These are phyloP conservation scores for Paracoccidioides lutzii DNA, from an alignment of 2,329 filamentous ascomycete species.

Conservation along the genomic window DNA sequence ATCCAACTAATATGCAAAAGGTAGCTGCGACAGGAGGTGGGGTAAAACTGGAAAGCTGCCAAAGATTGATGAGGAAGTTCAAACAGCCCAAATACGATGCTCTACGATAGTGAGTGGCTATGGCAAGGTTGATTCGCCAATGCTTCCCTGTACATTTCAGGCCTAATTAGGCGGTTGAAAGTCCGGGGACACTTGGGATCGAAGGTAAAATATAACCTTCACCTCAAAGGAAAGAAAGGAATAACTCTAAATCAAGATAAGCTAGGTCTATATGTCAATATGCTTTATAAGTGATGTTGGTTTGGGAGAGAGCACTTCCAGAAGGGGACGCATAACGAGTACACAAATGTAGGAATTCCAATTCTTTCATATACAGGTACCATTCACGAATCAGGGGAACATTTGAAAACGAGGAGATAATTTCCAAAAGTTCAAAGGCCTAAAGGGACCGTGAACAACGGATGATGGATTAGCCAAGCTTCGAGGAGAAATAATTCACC, in stretches of 20 bases:
- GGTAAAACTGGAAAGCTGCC: not conserved
- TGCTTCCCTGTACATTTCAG: not conserved
- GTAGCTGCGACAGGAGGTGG: not conserved
- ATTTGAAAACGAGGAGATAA: no score
- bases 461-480: no score
- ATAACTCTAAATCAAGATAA: not conserved
- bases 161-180: not conserved
- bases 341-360: no score
- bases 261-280: not conserved
- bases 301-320: no score
- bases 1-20: not conserved
- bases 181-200: not conserved
- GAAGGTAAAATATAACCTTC: not conserved
- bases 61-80: not conserved
- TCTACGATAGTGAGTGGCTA: not conserved
- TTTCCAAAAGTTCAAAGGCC: no score
- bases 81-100: not conserved
- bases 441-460: no score
- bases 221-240: not conserved
- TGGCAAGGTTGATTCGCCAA: conserved; percentile 1
- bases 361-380: no score
- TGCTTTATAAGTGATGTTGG: no score
- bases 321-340: no score
- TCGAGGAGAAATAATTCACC: no score
- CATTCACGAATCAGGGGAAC: no score